Conservation (phyloP, 148 eudicot genomes). For the Polygonum aviculare region DNA sequence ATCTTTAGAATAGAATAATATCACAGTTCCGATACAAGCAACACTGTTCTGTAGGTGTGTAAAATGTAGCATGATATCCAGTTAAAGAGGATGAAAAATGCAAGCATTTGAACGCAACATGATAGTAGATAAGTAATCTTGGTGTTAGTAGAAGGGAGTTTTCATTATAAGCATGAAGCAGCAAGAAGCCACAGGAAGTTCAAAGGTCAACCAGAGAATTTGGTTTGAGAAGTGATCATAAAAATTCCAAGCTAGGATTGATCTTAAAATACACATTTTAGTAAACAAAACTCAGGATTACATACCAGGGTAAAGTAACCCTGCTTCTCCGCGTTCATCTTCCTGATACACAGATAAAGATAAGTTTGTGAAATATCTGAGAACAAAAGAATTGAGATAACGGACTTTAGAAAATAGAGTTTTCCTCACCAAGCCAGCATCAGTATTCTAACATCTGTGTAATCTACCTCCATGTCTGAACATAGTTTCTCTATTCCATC, state of each 20-base stretch:
- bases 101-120: not conserved
- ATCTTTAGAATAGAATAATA: not conserved
- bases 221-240: not conserved
- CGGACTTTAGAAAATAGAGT: not conserved
- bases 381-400: not conserved
- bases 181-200: not conserved
- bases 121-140: not conserved
- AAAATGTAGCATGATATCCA: not conserved
- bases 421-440: conserved; percentile 86
- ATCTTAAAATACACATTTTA: not conserved
- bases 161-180: not conserved
- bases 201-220: not conserved
- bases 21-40: not conserved
- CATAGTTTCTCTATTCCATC: conserved; percentile 89
- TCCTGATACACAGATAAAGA: conserved; percentile 37
- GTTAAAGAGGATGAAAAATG: not conserved
- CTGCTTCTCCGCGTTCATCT: conserved; percentile 87
- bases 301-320: conserved; percentile 89
- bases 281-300: conserved; percentile 1
- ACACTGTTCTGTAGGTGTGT: not conserved
- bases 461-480: conserved; percentile 75
- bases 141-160: not conserved
- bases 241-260: not conserved
- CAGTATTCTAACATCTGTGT: conserved; percentile 73
- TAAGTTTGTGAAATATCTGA: not conserved